Base-by-base conservation (phyloP, 2,329 filamentous ascomycete species). In the Nemania sp. region DNA sequence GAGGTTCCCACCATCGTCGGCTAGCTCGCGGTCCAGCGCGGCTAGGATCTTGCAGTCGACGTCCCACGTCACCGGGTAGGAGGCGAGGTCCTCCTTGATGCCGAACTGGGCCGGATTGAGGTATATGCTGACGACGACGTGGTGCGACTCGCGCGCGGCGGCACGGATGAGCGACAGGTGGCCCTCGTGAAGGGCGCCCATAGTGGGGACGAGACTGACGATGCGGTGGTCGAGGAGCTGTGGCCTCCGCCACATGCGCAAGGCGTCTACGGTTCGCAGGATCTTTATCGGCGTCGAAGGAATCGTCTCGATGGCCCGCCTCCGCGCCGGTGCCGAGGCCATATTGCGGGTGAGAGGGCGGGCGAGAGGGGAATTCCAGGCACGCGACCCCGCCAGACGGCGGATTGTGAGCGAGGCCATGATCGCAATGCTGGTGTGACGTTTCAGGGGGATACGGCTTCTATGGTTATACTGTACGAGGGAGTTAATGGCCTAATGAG, bases 101-200 rank as follows among this genome's bases (percentile, higher is more conserved):
- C 94, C 94, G 73, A 99, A 99, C 76, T 99, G 95, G 1, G 95
- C 95, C 3, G 95, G 95, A 76, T 99, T 99, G 71, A 99, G 90
- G 75, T 94, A 99, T 68, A 98, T 89, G 73, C 90, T 92, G 57
- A 99, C 90, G 63, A 97, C 88, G 58, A 98, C 90, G 68, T 92
- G 85, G 66, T 90, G 89, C 77, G 92, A 95, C 70, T 96, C 91
- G 49, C 82, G 80, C 1, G 93, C 93, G 2, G 95, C 95, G 68
- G 88, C 85, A 60, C 91, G 90, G 70, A 97, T 90, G 20, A 99
- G 84, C 3, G 90, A 90, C 53, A 97, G 78, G 77, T 99, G 95
- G 42, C 95, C 95, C 57, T 87, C 85, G 76, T 99, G 95, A n/a
- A 99, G 83, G 51, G 95, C 95, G 64, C 95, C 95, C 95, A 99